Conservation (phyloP, 306 rosid genomes). For the Rosa rugosa region DNA sequence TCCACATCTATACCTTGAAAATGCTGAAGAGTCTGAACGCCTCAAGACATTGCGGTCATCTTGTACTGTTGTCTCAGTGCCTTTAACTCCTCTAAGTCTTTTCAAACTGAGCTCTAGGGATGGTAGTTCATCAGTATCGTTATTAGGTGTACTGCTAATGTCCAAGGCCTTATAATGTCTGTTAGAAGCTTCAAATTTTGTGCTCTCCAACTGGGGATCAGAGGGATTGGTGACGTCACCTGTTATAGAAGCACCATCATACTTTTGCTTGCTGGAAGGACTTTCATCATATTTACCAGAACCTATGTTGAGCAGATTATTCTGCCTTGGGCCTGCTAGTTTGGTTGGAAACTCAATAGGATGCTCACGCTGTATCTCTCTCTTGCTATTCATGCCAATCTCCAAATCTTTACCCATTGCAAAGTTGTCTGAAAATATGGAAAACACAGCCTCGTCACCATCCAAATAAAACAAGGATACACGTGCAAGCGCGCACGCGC, state of each 20-base stretch:
- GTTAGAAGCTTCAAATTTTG: slow-evolving; percentile 47
- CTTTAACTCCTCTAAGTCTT: slow-evolving; percentile 71
- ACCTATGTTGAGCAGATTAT: slow-evolving; percentile 38
- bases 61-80: slow-evolving; percentile 44
- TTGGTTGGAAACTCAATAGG: slow-evolving; percentile 44
- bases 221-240: slow-evolving; percentile 45
- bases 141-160: slow-evolving; percentile 40
- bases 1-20: slow-evolving; percentile 61
- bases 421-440: slow-evolving; percentile 32
- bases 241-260: slow-evolving; percentile 41
- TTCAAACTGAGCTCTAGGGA: slow-evolving; percentile 70
- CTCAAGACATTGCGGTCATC: slow-evolving; percentile 73
- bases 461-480: slow-evolving; percentile 1
- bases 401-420: slow-evolving; percentile 40
- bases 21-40: slow-evolving; percentile 75
- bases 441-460: slow-evolving; percentile 23
- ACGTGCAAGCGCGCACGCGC: background rate
- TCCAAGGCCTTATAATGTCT: slow-evolving; percentile 41
- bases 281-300: slow-evolving; percentile 42
- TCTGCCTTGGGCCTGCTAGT: slow-evolving; percentile 43
- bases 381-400: slow-evolving; percentile 27
- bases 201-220: slow-evolving; percentile 47
- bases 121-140: slow-evolving; percentile 48
- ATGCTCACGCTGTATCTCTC: slow-evolving; percentile 40
- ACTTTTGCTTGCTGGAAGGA: slow-evolving; percentile 43